phyloP scores from a whole-genome alignment of 169 alveolate species.

The Perkinsus olseni region DNA sequence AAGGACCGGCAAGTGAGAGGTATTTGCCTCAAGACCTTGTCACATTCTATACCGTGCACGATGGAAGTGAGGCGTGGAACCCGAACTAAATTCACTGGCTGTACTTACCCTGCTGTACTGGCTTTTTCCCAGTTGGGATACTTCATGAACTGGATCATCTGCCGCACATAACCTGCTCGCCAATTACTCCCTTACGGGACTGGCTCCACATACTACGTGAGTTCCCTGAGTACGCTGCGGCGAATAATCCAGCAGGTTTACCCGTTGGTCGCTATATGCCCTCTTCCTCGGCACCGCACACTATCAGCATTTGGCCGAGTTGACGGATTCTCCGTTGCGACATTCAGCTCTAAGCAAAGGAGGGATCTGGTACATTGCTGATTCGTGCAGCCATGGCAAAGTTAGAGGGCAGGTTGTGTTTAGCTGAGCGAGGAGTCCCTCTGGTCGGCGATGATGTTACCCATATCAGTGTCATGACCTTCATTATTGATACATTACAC shows the following conservation, averaged over 20 bases:
- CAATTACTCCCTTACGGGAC: neutral
- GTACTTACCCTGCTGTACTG: too few species aligned
- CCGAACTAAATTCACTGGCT: too few species aligned
- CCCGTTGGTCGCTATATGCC: neutral
- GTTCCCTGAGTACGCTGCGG: neutral
- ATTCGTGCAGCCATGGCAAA: neutral
- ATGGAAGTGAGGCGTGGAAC: neutral
- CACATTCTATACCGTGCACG: neutral
- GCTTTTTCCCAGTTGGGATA: neutral
- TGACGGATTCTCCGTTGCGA: neutral
- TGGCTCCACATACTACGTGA: neutral
- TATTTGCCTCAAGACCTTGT: neutral
- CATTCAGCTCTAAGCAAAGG: neutral
- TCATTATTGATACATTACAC: neutral
- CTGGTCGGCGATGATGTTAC: neutral
- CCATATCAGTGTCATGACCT: neutral
- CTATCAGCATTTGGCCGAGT: neutral
- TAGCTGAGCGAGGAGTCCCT: neutral
- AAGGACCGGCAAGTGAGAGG: neutral
- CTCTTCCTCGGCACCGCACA: neutral
- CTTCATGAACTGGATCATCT: neutral
- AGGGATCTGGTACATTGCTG: neutral
- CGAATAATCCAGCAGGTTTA: neutral
- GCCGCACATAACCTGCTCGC: neutral
- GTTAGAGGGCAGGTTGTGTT: neutral